These are phyloP conservation scores for Glycyrrhiza uralensis DNA, from an alignment of 306 rosid genomes.

Conservation along the genomic window DNA sequence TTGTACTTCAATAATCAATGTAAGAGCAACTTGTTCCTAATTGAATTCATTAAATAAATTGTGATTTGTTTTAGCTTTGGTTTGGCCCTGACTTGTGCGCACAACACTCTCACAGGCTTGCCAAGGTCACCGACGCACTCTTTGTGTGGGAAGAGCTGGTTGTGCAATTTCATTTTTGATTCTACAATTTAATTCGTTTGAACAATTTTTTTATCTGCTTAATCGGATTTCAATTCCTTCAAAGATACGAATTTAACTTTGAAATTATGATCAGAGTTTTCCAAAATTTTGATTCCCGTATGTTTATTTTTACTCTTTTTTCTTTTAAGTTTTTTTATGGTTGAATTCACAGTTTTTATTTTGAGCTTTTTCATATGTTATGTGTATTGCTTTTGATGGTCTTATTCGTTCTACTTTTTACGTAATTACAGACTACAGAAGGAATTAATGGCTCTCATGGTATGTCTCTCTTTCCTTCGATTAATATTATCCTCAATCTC, in stretches of 20 bases:
- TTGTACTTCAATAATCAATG: too few species aligned
- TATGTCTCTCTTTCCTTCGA: slow-evolving; percentile 27
- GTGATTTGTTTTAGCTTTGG: too few species aligned
- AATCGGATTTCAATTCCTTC: background rate
- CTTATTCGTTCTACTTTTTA: slow-evolving; percentile 3
- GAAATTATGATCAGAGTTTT: background rate
- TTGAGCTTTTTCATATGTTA: background rate
- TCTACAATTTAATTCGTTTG: too few species aligned
- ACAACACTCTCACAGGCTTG: too few species aligned
- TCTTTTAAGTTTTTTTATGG: background rate
- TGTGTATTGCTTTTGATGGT: slow-evolving; percentile 24
- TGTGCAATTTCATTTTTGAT: too few species aligned
- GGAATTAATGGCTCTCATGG: slow-evolving; percentile 99
- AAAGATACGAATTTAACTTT: background rate
- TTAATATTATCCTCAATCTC: background rate
- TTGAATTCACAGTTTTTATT: slow-evolving; percentile 15
- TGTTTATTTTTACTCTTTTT: background rate
- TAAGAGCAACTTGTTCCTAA: too few species aligned
- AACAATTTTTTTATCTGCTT: background rate
- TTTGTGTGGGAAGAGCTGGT: too few species aligned
- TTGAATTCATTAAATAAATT: too few species aligned
- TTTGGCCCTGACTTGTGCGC: too few species aligned
- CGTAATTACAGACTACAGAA: slow-evolving; percentile 72
- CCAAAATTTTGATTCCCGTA: background rate
- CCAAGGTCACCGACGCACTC: too few species aligned